Evolutionary conservation across 257 asterid genomes (phyloP).

Genomic region (Ajuga chamaepitys): DNA sequence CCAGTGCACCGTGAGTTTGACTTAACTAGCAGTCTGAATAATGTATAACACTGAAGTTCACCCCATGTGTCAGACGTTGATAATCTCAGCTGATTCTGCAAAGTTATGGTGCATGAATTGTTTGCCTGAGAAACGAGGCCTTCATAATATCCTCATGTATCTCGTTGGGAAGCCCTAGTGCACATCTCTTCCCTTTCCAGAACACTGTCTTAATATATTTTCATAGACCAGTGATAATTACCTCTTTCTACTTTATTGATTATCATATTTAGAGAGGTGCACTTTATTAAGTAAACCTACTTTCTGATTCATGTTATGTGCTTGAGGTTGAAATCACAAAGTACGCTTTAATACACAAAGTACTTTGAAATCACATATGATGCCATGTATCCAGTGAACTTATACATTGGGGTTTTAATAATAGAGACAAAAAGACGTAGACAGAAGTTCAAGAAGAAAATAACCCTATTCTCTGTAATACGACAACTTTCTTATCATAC

Average conservation of each 20-base stretch:
- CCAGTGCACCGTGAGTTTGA: neutral
- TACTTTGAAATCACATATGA: neutral
- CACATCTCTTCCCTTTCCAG: neutral
- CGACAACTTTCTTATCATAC: neutral
- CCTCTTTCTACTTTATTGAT: neutral
- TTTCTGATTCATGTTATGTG: neutral
- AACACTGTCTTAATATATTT: neutral
- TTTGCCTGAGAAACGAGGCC: constrained; percentile 3
- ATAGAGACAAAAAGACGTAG: neutral
- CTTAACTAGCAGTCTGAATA: neutral
- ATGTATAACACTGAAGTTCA: neutral
- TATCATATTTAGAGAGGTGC: neutral
- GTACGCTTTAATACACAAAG: neutral
- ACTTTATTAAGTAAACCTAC: no score
- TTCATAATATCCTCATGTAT: neutral
- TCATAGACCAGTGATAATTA: neutral
- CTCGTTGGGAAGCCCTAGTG: neutral
- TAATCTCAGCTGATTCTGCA: neutral
- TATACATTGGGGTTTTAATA: neutral
- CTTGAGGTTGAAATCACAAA: neutral
- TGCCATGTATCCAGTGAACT: neutral
- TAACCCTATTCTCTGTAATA: neutral
- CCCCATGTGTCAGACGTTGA: neutral
- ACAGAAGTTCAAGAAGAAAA: neutral
- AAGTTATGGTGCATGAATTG: neutral